A percentile compares a stretch with the other conserved stretches of the same genome.
Evolutionary conservation across 805 yeast species (phyloP).

Genomic region (Yarrowia deformans): DNA sequence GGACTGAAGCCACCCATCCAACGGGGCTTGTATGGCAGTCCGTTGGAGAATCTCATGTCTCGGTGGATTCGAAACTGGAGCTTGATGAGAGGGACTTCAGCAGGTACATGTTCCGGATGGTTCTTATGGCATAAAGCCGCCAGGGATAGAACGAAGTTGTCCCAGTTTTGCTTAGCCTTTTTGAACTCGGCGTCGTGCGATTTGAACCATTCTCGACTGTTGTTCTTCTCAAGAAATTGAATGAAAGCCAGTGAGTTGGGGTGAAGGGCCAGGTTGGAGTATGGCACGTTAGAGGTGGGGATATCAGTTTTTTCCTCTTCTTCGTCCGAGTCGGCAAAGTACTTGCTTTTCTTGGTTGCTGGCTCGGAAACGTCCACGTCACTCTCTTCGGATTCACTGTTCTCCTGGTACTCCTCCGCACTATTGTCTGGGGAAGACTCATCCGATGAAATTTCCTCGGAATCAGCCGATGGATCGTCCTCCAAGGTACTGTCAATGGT

Average conservation of each 20-base stretch:
- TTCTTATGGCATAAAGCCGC: constrained; percentile 17
- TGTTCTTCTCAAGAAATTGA: constrained; percentile 14
- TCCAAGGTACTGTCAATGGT: not conserved
- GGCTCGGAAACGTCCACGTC: not conserved
- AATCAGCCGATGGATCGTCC: not conserved
- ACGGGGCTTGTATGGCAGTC: constrained; percentile 17
- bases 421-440: constrained; percentile 6
- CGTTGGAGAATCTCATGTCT: constrained; percentile 35
- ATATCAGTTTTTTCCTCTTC: constrained; percentile 4
- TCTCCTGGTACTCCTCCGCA: constrained; percentile 14
- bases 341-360: constrained; percentile 17
- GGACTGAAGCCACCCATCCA: constrained; percentile 33
- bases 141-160: constrained; percentile 19
- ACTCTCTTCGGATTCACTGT: not conserved
- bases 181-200: constrained; percentile 24
- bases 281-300: not conserved
- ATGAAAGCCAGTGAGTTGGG: constrained; percentile 23
- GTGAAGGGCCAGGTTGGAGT: constrained; percentile 23
- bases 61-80: constrained; percentile 35
- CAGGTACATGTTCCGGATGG: constrained; percentile 29
- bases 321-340: constrained; percentile 14
- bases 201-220: constrained; percentile 34
- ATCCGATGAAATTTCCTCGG: not conserved
- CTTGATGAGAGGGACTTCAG: constrained; percentile 21
- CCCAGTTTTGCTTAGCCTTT: constrained; percentile 35